Base-by-base conservation (phyloP, 176 grass and related monocot species). In the Echinochloa phyllopogon region DNA sequence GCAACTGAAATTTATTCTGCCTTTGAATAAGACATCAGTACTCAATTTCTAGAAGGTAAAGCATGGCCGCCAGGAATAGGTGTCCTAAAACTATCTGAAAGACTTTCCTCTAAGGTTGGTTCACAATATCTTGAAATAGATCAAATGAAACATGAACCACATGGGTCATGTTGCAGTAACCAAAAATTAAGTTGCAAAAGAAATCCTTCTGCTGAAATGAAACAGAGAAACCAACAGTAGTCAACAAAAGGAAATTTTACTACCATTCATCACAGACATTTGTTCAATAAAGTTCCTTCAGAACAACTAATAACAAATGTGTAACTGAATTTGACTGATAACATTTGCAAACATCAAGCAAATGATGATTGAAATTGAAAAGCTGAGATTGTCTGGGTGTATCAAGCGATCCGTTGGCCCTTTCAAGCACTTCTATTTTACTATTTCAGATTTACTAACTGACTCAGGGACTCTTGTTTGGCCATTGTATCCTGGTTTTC, bases 371-470 rank as follows among this genome's bases (percentile, higher is more conserved):
- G 40, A 65, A 73, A 45, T 43, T 40, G 69, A 64, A 4, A 77
- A 40, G 27, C 25, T 65, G 48, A 74, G 47, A 52, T 37, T 12
- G 4, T 40, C 56, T 58, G 15, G 78, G 20, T 16, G 4, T 53
- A 10, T 25, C 16, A 14, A 47, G 25, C 7, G 42, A 69, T 62
- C 33, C 43, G 33, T 15, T 77, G 72, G 10, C 16, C 15, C 77
- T 12, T 70, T 71, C 38, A 51, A 76, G 14, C 7, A 77, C 0
- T 41, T 36, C 0, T 50, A 49, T n/a, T 69, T 69, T 69, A 16
- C 62, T 77, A 37, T 53, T 79, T 55, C 60, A 72, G 23, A 78
- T 83, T 63, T 81, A 71, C 12, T 69, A 42, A 41, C 62, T 87
- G 21, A 51, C 63, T 71, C 23, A 20, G 17, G 37, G 50, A 6